Base-by-base conservation (phyloP, 768 basidiomycete species). In the Epithele typhae region DNA sequence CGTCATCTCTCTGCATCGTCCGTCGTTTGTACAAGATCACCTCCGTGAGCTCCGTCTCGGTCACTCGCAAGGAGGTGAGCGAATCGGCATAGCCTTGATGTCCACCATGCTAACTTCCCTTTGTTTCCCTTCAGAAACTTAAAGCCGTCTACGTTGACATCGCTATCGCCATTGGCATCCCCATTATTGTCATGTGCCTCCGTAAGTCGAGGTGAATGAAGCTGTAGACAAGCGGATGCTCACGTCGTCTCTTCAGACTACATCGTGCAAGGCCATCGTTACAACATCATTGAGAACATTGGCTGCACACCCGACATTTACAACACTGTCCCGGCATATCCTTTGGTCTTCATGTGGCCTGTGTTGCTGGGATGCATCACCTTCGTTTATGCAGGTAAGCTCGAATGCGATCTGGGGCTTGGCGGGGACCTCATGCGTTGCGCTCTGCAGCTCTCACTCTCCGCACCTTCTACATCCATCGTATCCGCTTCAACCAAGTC, bases 21-120 rank as follows among this genome's bases (percentile, higher is more conserved):
- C 74, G 78, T n/a, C 75, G 82, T 15, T 72, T 87, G 6, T 84
- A 82, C 61, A 66, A 72, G 51, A 81, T 84, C 39, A 69, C 70
- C 45, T 65, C 72, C 5, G 76, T 82, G 45, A 74, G n/a, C n/a
- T n/a, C n/a, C n/a, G n/a, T n/a, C n/a, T n/a, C n/a, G n/a, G n/a
- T n/a, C n/a, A n/a, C n/a, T n/a, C n/a, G n/a, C n/a, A n/a, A n/a
- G n/a, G n/a, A n/a, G n/a, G n/a, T n/a, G n/a, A n/a, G n/a, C n/a
- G n/a, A n/a, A n/a, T n/a, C n/a, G n/a, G n/a, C n/a, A n/a, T n/a
- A n/a, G n/a, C n/a, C n/a, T n/a, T n/a, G n/a, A n/a, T n/a, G n/a
- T n/a, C n/a, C n/a, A n/a, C n/a, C n/a, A n/a, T n/a, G n/a, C n/a
- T n/a, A n/a, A n/a, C n/a, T n/a, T n/a, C n/a, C n/a, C n/a, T n/a